Evolutionary conservation across 495 filamentous ascomycete species (phyloP).

Genomic region (Talaromyces adpressus): DNA sequence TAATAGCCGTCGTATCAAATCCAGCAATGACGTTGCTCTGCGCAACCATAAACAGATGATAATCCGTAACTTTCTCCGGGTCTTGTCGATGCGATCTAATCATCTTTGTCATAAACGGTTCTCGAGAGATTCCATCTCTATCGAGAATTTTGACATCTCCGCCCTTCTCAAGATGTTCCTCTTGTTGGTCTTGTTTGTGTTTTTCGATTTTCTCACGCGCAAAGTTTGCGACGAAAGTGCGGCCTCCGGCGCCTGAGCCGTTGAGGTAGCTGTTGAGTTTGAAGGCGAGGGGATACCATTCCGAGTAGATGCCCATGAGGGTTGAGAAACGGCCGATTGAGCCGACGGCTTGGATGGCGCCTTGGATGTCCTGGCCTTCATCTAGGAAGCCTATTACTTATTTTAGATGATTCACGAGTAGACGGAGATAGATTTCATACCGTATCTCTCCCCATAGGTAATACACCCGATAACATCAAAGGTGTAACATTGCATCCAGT

Average conservation of each 20-base stretch:
- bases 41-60: slow-evolving; percentile 42
- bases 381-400: slow-evolving; percentile 47
- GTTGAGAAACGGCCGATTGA: slow-evolving; percentile 51
- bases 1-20: slow-evolving; percentile 49
- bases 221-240: slow-evolving; percentile 36
- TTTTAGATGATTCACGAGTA: not conserved
- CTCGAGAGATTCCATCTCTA: slow-evolving; percentile 36
- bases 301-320: slow-evolving; percentile 39
- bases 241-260: slow-evolving; percentile 33
- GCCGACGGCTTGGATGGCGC: slow-evolving; percentile 48
- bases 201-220: slow-evolving; percentile 35
- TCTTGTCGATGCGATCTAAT: slow-evolving; percentile 45
- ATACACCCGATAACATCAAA: slow-evolving; percentile 62
- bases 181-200: slow-evolving; percentile 12
- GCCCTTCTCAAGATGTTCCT: slow-evolving; percentile 1
- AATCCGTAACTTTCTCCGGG: slow-evolving; percentile 47
- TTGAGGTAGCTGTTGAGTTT: slow-evolving; percentile 28
- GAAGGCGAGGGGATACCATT: slow-evolving; percentile 38
- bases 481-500: slow-evolving; percentile 52
- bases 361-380: slow-evolving; percentile 56
- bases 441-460: slow-evolving; percentile 55
- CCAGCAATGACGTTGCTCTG: slow-evolving; percentile 48
- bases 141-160: slow-evolving; percentile 4
- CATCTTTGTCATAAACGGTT: slow-evolving; percentile 44
- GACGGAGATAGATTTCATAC: not conserved